A percentile compares a stretch with the other conserved stretches of the same genome.
Evolutionary conservation across 176 grass and related monocot genomes (phyloP).

Genomic region (Carex littledalei): DNA sequence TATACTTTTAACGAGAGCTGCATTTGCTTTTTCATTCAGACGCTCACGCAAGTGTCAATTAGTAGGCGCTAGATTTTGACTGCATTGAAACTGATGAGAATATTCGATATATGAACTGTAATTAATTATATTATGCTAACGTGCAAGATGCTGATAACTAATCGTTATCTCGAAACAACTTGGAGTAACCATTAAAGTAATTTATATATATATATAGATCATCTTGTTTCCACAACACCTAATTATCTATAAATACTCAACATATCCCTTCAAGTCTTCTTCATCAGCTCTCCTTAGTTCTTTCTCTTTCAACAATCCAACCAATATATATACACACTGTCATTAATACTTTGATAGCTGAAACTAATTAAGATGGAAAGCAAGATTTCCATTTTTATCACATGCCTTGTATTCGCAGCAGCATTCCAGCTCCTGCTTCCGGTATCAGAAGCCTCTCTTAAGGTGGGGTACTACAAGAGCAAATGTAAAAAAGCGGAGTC

Average conservation of each 20-base stretch:
- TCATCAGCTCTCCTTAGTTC: neutral
- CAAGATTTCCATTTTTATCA: neutral
- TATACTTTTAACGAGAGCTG: too few species aligned
- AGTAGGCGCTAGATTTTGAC: too few species aligned
- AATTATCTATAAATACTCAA: neutral
- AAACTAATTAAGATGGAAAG: neutral
- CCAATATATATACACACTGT: neutral
- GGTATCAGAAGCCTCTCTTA: neutral
- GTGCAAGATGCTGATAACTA: too few species aligned
- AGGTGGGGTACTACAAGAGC: neutral
- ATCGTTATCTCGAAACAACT: too few species aligned
- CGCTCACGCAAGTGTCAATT: too few species aligned
- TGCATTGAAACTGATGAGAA: too few species aligned
- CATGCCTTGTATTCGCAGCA: constrained; percentile 15
- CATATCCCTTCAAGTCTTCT: neutral
- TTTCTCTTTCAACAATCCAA: neutral
- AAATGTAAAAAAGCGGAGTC: neutral
- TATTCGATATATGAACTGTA: too few species aligned
- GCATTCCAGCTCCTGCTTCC: constrained; percentile 10
- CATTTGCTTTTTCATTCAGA: too few species aligned
- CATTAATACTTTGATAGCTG: neutral
- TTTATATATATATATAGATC: too few species aligned
- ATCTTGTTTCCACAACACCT: neutral
- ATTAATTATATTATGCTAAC: too few species aligned
- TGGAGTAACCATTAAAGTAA: too few species aligned